Base-by-base conservation (phyloP, 2,329 filamentous ascomycete species). In the Fusarium tjaetaba region DNA sequence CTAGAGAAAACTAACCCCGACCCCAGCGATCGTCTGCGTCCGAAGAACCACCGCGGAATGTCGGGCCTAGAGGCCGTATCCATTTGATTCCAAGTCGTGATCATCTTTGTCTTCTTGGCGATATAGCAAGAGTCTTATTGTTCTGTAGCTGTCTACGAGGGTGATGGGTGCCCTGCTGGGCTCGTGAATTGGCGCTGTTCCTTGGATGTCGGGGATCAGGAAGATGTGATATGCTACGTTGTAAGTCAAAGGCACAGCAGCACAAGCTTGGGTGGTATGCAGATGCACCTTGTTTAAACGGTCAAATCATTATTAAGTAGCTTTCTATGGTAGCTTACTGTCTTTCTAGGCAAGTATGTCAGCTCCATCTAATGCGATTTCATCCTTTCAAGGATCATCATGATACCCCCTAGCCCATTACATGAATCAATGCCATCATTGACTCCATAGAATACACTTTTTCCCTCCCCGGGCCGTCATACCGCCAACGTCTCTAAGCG, bases 1-100 rank as follows among this genome's bases (percentile, higher is more conserved):
- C 34, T 55, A 45, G 59, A 51, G 26, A 48, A 61, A 14, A 51
- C 28, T 32, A 32, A 32, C 28, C 52, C 62, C 62, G 51, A 73
- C 52, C 60, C 68, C 63, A 73, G 62, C 43, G 71, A 74, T 72
- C 59, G 68, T 49, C 60, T 61, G 64, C 67, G 58, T 71, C 61
- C 71, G 57, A 65, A 61, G 49, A 68, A 67, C 62, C 66, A 69
- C 68, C 75, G 69, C 69, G 68, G 73, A 68, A 69, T 51, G 67
- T 72, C 76, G 76, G 76, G 72, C 65, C 65, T 45, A 49, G 46
- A 41, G 38, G 42, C 77, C 76, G 66, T 74, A 65, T 71, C 51
- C 26, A 43, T 56, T 34, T 34, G 22, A 53, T 32, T 41, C 39
- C 41, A 38, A 34, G 43, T 20, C 42, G 24, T 56, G 8, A 43